Percentiles rank a stretch among this genome's conserved stretches.
Conservation (phyloP, 345 rosid species). For the Eucalyptus sp. region DNA sequence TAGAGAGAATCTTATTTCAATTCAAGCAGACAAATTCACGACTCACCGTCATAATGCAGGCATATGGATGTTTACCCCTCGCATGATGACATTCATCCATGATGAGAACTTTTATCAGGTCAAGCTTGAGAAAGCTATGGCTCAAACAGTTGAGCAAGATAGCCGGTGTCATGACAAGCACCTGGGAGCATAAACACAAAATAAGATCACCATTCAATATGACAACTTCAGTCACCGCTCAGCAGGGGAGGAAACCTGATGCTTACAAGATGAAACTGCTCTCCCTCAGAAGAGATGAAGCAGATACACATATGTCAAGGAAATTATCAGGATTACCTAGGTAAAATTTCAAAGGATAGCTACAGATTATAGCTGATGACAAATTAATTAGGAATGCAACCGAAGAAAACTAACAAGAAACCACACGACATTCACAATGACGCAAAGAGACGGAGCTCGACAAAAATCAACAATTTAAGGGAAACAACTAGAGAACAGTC, state of each 20-base stretch:
- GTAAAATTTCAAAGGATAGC: neutral
- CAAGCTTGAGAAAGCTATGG: constrained; percentile 42
- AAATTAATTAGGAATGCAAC: neutral
- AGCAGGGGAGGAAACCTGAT: neutral
- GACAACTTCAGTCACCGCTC: neutral
- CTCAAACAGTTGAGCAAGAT: constrained; percentile 69
- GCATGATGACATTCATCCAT: constrained; percentile 96
- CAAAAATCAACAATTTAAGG: neutral
- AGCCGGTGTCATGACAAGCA: constrained; percentile 91
- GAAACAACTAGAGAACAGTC: neutral
- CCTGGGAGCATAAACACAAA: constrained; percentile 24
- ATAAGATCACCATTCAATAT: neutral
- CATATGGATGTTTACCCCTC: constrained; percentile 59
- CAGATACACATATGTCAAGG: neutral
- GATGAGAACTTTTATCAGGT: constrained; percentile 62
- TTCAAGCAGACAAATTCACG: neutral
- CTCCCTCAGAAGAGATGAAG: neutral
- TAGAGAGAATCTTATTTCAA: neutral
- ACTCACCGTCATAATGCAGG: constrained; percentile 74
- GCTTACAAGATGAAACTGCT: neutral
- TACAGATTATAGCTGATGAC: neutral
- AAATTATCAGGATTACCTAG: neutral
- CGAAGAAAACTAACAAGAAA: neutral
- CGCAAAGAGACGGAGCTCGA: neutral
- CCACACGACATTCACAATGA: neutral